Evolutionary conservation across 495 filamentous ascomycete species (phyloP), one percentile per base, ranked within the genome.

Genomic region (Hyaloscypha bicolor): DNA sequence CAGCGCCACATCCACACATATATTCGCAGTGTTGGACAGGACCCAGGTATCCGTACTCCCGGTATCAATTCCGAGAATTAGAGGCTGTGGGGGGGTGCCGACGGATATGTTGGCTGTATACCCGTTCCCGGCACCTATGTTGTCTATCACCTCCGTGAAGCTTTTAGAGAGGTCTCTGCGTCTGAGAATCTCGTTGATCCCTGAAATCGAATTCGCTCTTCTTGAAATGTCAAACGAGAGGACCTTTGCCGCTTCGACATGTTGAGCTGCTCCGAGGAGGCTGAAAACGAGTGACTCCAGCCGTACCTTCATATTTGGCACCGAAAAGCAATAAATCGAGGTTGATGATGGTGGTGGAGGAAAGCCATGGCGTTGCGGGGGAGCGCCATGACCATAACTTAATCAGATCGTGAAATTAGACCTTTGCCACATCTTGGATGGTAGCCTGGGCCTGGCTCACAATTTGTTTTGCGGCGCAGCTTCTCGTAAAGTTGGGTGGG

Each of bases 11-110:
- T 70, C 73, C 8, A 57, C 75, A 69, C 84, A 86, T 11, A 84
- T 72, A 65, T 83, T 74, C 11, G 83, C 79, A 12, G 72, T 62
- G n/a, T 67, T 64, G 60, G 75, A 74, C 51, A 84, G 64, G 25
- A 88, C 80, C 94, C 94, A 97, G 12, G 95, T 80, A 78, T 98
- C 94, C 69, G 91, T 94, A 72, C 92, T 96, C 4, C 92, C 92
- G 9, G 92, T 95, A 69, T 95, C 92, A 63, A 95, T 77, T 48
- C 83, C 73, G 56, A 86, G 70, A 25, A 74, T 77, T 16, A 82
- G 71, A 8, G 72, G 77, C 72, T 95, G 92, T 2, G 81, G 76
- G 8, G 91, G 91, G 5, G 90, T 92, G 37, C 92, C 92, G 56
- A 95, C 74, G 9, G 78, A 82, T 58, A 94, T 79, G 58, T 92